Base-by-base conservation (phyloP, 192 early-diverging fungal genomes). In the Glomus cerebriforme region DNA sequence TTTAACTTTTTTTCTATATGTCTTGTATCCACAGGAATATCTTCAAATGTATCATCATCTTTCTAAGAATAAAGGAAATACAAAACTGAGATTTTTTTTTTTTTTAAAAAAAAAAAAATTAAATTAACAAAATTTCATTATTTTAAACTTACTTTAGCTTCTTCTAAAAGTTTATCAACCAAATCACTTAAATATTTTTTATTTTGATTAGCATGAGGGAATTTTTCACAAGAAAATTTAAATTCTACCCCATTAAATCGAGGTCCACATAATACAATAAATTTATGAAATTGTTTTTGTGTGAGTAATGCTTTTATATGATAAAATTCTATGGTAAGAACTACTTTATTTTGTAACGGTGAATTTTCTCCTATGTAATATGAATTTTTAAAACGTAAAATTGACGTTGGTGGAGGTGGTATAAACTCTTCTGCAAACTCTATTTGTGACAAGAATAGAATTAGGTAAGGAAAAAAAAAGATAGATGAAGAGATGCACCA, bases 251-350 rank as follows among this genome's bases (percentile, higher is more conserved):
- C 88, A 78, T 93, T 80, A 79, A 91, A 92, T 66, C 83, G 71
- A 10, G 88, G 79, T 58, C 92, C 92, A 65, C 85, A 85, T 37
- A 93, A 64, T 27, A 93, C 77, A 26, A 91, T 75, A 47, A 92
- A 86, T 69, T 92, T 92, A 79, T 92, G 91, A 54, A 82, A 71
- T 62, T 91, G 80, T 1, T 68, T 73, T 39, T 83, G 79, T 7
- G 81, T 86, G 63, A 92, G 77, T 0, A 80, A 64, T 63, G 37
- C 7, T 10, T 75, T 78, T 73, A 92, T 78, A 79, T 83, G 66
- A 54, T 79, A 5, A 7, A 88, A 79, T 37, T 83, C 80, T 31
- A 91, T 86, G 13, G 85, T 87, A 34, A 93, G 45, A 24, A 87
- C 84, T 7, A 87, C 87, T 76, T 87, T 87, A 24, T 81, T 83